Conservation (phyloP, 1,284 basidiomycete genomes). For the Athelia sp. region DNA sequence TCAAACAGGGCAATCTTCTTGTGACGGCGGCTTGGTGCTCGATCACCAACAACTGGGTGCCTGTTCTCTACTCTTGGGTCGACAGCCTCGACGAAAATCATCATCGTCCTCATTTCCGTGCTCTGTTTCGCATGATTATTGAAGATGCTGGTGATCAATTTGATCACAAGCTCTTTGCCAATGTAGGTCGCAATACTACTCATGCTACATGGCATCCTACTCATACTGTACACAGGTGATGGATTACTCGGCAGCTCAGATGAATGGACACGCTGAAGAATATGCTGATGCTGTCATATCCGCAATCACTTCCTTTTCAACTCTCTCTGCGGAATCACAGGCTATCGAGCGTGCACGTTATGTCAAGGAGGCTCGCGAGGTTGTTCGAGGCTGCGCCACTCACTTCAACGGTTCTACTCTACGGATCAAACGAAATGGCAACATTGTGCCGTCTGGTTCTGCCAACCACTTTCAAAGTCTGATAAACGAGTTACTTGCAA, state of each 20-base stretch:
- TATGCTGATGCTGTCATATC: conserved; percentile 7
- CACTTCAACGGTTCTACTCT: conserved; percentile 6
- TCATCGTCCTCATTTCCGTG: conserved; percentile 15
- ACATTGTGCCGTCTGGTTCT: conserved; percentile 2
- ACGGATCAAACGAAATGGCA: conserved; percentile 3
- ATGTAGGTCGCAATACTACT: conserved; percentile 4
- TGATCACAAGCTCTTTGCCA: conserved; percentile 2
- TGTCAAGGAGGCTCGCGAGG: conserved; percentile 3
- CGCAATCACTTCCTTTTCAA: conserved; percentile 1
- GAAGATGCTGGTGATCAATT: conserved; percentile 7
- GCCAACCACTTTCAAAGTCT: neutral
- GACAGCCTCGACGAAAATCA: conserved; percentile 11
- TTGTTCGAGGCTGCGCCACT: conserved; percentile 3
- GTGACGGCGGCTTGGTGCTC: conserved; percentile 11
- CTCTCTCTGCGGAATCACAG: conserved; percentile 1
- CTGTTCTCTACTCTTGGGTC: conserved; percentile 17
- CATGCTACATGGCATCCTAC: neutral
- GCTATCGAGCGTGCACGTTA: conserved; percentile 2
- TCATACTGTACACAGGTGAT: conserved; percentile 6
- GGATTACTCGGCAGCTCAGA: conserved; percentile 9
- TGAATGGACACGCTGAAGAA: conserved; percentile 8
- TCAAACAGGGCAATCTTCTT: conserved; percentile 13
- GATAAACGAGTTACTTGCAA: neutral
- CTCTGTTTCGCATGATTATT: conserved; percentile 4
- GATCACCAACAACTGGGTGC: conserved; percentile 9